Evolutionary conservation across 306 rosid genomes (phyloP), one percentile per base, ranked within the genome.

Genomic region (Alnus glutinosa): DNA sequence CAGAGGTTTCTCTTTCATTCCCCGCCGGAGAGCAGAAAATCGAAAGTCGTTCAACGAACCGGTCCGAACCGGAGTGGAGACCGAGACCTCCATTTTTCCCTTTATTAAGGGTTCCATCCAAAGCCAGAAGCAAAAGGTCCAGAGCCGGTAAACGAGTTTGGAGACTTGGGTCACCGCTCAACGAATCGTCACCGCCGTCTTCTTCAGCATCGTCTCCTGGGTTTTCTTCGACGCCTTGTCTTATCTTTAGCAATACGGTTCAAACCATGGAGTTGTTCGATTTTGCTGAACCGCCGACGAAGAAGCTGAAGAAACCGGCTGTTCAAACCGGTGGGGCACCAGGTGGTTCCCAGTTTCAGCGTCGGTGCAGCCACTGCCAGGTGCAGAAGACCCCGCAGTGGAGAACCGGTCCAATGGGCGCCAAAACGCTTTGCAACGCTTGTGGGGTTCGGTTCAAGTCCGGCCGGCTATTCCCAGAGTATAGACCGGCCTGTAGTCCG

Each of bases 401-500:
- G 98, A 84, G 98, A 73, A 83, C 98, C 82, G 98, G 98, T 64
- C 98, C 98, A 0, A 74, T 79, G 5, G 98, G 98, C 1, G 78
- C 97, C 1, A 94, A 94, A 83, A 94, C 98, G 1, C 86, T 94
- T 4, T 94, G 98, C 71, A 94, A 94, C 78, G 98, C 98, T 3
- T 94, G 98, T 23, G 98, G 98, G 51, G 98, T 94, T 46, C 95
- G 98, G 10, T 92, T 55, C 86, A 94, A 94, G 79, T 92, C 97
- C 47, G 95, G 97, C 36, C 95, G 98, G 80, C 97, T 94, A 34
- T 92, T 83, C 63, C 93, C 97, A 0, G 98, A 94, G 80, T 94
- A 94, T 47, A 89, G 98, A 87, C 98, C 98, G 84, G 98, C 98
- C 1, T 89, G 94, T 55, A 94, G 98, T 70, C 98, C 98, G 10